These are phyloP conservation scores for Eucalyptus marginata DNA, from an alignment of 345 rosid genomes.

Conservation along the genomic window DNA sequence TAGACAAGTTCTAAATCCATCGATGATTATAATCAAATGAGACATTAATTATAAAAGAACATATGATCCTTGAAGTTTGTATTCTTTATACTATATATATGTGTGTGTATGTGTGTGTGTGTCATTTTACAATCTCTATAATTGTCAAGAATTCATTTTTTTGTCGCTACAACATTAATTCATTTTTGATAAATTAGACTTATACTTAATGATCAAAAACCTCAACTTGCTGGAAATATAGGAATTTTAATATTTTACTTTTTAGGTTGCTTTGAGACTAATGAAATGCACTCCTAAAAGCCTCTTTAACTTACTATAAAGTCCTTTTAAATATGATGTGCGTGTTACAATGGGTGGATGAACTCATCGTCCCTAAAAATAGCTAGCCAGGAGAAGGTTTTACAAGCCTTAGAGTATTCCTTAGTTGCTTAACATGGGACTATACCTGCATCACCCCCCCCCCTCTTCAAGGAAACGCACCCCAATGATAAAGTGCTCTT, in stretches of 20 bases:
- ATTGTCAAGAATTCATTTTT: background rate
- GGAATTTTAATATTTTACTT: background rate
- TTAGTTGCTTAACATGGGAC: background rate
- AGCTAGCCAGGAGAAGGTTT: background rate
- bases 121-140: background rate
- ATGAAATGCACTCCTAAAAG: background rate
- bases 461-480: background rate
- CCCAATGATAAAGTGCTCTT: background rate
- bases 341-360: background rate
- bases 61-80: background rate
- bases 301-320: background rate
- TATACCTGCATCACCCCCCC: background rate
- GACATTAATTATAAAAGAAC: background rate
- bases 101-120: accelerated
- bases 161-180: background rate
- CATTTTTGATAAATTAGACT: background rate
- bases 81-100: background rate
- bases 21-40: background rate
- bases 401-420: background rate
- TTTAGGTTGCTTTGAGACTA: background rate
- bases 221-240: background rate
- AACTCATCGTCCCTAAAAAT: background rate
- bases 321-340: background rate
- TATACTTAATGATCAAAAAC: background rate
- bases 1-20: background rate